These are phyloP conservation scores for Lenzites betulinus DNA, from an alignment of 768 basidiomycete species.

Conservation along the genomic window DNA sequence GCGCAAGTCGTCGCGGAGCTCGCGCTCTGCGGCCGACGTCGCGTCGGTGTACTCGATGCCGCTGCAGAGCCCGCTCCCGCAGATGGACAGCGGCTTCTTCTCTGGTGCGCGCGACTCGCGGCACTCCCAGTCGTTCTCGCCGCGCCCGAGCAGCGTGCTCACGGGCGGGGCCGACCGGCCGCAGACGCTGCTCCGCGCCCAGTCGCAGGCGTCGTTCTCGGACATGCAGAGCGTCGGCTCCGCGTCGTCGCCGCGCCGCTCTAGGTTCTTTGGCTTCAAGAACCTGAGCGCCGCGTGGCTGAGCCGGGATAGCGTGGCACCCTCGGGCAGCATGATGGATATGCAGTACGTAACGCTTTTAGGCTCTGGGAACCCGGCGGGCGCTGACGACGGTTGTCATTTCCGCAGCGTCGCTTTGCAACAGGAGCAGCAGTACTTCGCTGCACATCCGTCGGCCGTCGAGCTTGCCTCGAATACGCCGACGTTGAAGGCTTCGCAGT, in stretches of 20 bases:
- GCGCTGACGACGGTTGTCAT: constrained; percentile 7
- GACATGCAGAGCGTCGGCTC: constrained; percentile 77
- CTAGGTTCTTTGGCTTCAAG: constrained; percentile 77
- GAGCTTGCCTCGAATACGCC: constrained; percentile 33
- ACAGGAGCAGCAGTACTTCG: constrained; percentile 48
- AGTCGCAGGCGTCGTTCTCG: constrained; percentile 80
- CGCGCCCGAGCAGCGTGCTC: constrained; percentile 45
- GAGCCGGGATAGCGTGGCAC: constrained; percentile 80
- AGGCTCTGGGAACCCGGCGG: neutral
- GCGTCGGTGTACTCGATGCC: constrained; percentile 72
- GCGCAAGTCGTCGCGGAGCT: constrained; percentile 65
- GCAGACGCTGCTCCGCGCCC: constrained; percentile 59
- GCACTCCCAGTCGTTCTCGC: constrained; percentile 47
- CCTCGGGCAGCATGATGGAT: constrained; percentile 89
- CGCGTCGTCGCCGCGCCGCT: constrained; percentile 59
- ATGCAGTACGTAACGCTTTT: constrained; percentile 72
- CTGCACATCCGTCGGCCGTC: constrained; percentile 24
- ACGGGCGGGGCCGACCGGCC: constrained; percentile 46
- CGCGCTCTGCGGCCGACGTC: constrained; percentile 67
- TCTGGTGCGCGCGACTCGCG: constrained; percentile 57
- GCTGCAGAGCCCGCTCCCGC: constrained; percentile 44
- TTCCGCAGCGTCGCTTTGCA: constrained; percentile 75
- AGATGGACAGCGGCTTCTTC: constrained; percentile 55
- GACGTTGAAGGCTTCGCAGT: constrained; percentile 28
- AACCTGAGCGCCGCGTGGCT: constrained; percentile 72